A percentile compares a stretch with the other conserved stretches of the same genome.
Conservation (phyloP, 2,329 filamentous ascomycete genomes). For the Bipolaris cookei region DNA sequence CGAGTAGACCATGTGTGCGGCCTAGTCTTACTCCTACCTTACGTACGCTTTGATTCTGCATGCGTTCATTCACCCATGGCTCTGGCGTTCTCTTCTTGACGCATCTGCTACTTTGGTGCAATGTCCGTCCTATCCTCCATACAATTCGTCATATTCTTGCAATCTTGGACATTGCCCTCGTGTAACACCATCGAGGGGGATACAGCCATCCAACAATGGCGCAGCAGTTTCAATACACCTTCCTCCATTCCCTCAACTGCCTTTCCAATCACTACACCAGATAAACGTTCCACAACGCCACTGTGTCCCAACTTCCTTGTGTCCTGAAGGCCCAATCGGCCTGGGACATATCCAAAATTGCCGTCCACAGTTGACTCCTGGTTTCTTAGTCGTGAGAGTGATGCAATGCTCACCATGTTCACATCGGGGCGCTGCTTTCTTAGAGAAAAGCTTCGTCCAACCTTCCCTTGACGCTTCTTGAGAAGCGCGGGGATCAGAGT, state of each 20-base stretch:
- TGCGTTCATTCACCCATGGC: too few relatives aligned
- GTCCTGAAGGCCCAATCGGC: conserved; percentile 82
- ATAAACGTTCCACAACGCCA: conserved; percentile 91
- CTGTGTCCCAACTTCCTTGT: conserved; percentile 81
- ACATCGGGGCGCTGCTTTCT: conserved; percentile 75
- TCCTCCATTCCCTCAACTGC: conserved; percentile 10
- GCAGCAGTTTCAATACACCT: neutral
- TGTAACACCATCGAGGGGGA: neutral
- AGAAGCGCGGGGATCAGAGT: conserved; percentile 44
- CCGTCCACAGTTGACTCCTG: conserved; percentile 77
- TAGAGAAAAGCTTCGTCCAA: conserved; percentile 84
- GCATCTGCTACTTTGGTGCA: neutral
- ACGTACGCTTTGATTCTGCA: neutral
- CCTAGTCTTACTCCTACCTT: neutral
- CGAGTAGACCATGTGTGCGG: neutral
- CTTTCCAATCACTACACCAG: conserved; percentile 69
- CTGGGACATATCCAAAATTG: conserved; percentile 71
- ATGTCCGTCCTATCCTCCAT: neutral
- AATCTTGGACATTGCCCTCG: neutral
- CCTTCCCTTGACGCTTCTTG: conserved; percentile 74
- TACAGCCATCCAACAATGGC: neutral
- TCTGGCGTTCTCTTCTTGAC: too few relatives aligned
- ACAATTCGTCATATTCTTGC: neutral
- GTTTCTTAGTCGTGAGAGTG: conserved; percentile 82
- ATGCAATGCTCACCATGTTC: conserved; percentile 91